These are phyloP conservation scores for Exophiala xenobiotica DNA, from an alignment of 2,329 filamentous ascomycete genomes.

Conservation along the genomic window DNA sequence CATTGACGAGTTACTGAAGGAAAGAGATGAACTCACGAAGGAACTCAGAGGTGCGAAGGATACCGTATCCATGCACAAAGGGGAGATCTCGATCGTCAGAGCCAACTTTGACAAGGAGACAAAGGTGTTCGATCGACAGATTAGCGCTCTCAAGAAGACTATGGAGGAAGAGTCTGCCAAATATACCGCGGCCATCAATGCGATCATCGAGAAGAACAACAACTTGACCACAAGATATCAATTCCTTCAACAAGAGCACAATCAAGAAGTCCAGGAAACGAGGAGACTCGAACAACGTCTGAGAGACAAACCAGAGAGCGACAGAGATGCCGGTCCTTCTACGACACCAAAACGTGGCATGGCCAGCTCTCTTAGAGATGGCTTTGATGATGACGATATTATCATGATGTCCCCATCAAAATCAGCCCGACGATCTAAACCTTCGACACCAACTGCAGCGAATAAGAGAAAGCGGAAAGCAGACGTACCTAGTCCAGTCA, in stretches of 20 bases:
- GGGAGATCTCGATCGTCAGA: slow-evolving; percentile 63
- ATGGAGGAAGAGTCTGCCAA: slow-evolving; percentile 55
- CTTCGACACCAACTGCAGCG: slow-evolving; percentile 55
- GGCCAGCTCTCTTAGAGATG: slow-evolving; percentile 55
- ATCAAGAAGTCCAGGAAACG: slow-evolving; percentile 53
- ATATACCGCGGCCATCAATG: slow-evolving; percentile 56
- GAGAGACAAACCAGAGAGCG: slow-evolving; percentile 35
- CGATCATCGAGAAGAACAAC: slow-evolving; percentile 54
- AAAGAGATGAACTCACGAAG: slow-evolving; percentile 41
- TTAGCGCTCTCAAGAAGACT: slow-evolving; percentile 53
- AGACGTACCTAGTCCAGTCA: slow-evolving; percentile 53
- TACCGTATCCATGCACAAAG: slow-evolving; percentile 52
- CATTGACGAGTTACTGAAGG: slow-evolving; percentile 33
- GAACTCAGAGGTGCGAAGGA: slow-evolving; percentile 42
- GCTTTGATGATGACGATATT: slow-evolving; percentile 64
- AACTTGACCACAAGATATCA: slow-evolving; percentile 58
- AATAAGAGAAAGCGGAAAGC: slow-evolving; percentile 58
- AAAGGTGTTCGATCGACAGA: slow-evolving; percentile 54
- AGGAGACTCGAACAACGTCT: slow-evolving; percentile 42
- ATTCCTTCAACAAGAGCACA: slow-evolving; percentile 61
- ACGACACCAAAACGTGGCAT: slow-evolving; percentile 50
- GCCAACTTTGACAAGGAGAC: slow-evolving; percentile 55
- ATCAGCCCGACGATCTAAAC: slow-evolving; percentile 47
- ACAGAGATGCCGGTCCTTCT: slow-evolving; percentile 38
- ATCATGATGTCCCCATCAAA: slow-evolving; percentile 57